phyloP scores from a whole-genome alignment of 2,329 filamentous ascomycete genomes.

The Orbilia oligospora region DNA sequence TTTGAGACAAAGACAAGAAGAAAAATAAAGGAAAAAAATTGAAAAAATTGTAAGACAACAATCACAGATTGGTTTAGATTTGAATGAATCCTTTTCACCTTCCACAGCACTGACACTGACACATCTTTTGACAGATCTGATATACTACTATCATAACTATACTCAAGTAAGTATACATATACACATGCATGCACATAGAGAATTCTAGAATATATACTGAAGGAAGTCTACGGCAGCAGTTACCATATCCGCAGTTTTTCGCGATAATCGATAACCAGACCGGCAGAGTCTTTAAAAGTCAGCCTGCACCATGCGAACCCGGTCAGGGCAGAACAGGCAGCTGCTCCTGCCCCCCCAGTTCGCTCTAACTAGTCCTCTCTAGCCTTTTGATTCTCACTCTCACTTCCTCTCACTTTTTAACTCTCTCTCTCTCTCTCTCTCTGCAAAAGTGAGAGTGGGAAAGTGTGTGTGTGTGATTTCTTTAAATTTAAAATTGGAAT shows the following conservation, averaged over 20 bases:
- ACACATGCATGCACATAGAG: not conserved
- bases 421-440: not conserved
- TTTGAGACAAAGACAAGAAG: not conserved
- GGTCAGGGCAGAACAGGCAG: not conserved
- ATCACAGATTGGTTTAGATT: not conserved
- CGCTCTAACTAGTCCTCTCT: conserved; percentile 21
- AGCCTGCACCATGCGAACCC: too few relatives aligned
- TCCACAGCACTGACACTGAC: too few relatives aligned
- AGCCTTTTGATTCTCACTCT: conserved; percentile 10
- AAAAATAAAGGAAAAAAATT: not conserved
- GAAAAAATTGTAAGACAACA: conserved; percentile 18
- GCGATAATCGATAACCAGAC: conserved; percentile 12
- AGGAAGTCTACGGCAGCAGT: not conserved
- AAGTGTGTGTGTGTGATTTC: not conserved
- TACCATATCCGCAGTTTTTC: conserved; percentile 2
- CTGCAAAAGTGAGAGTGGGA: not conserved
- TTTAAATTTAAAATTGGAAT: too few relatives aligned
- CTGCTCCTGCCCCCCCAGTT: conserved; percentile 3
- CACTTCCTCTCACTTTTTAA: too few relatives aligned
- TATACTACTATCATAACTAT: not conserved
- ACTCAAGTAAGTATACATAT: not conserved
- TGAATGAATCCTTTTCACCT: conserved; percentile 8
- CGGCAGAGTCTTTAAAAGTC: not conserved
- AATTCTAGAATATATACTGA: too few relatives aligned
- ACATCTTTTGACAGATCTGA: not conserved